These are phyloP conservation scores for Casuarina cunninghamiana DNA, from an alignment of 306 rosid genomes.

Conservation along the genomic window DNA sequence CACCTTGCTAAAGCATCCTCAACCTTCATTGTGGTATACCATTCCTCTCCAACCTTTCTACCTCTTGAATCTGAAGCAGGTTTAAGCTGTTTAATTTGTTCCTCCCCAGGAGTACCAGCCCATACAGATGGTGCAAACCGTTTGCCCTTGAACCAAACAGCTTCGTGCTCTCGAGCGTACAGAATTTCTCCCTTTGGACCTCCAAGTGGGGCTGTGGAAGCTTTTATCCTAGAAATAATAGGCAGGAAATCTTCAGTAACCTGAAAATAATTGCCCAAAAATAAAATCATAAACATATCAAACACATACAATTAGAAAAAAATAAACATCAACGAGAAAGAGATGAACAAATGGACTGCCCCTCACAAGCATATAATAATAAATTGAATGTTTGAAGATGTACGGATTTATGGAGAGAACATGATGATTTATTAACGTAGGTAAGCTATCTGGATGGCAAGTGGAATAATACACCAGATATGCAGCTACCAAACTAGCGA, in stretches of 20 bases:
- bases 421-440: not conserved
- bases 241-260: slow-evolving; percentile 84
- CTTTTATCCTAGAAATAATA: slow-evolving; percentile 74
- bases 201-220: slow-evolving; percentile 70
- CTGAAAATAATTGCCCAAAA: slow-evolving; percentile 41
- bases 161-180: slow-evolving; percentile 83
- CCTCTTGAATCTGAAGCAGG: slow-evolving; percentile 95
- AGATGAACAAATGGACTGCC: not conserved
- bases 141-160: slow-evolving; percentile 97
- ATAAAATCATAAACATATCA: slow-evolving; percentile 12
- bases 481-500: not conserved
- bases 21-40: slow-evolving; percentile 87
- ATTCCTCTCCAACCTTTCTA: slow-evolving; percentile 87
- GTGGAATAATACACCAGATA: not conserved
- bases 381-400: not conserved
- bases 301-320: slow-evolving; percentile 22
- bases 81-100: slow-evolving; percentile 79
- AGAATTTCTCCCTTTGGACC: slow-evolving; percentile 93
- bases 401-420: not conserved
- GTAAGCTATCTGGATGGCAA: not conserved
- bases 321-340: not conserved
- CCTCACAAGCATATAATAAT: not conserved
- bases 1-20: slow-evolving; percentile 85
- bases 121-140: slow-evolving; percentile 69
- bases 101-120: slow-evolving; percentile 84